Conservation (phyloP, 805 yeast genomes). For the Nakazawaea peltata region DNA sequence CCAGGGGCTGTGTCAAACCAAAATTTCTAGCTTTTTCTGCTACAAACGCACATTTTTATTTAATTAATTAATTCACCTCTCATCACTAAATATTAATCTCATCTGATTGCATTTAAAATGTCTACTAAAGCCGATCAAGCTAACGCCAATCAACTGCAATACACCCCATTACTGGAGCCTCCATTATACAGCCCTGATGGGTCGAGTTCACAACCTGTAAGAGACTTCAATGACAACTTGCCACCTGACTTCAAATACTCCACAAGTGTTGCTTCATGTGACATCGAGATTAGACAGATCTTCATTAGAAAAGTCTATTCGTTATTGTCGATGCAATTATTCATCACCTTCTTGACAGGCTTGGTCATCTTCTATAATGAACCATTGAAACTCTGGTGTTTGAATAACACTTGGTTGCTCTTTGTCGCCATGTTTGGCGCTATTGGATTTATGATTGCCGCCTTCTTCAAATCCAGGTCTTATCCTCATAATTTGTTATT, state of each 20-base stretch:
- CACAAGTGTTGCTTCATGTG: slow-evolving; percentile 71
- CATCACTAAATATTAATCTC: too few relatives aligned
- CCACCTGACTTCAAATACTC: slow-evolving; percentile 82
- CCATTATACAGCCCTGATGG: slow-evolving; percentile 9
- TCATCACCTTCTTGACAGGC: slow-evolving; percentile 54
- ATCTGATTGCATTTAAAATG: too few relatives aligned
- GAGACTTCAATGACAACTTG: slow-evolving; percentile 18
- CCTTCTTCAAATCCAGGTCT: slow-evolving; percentile 52
- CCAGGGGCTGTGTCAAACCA: too few relatives aligned
- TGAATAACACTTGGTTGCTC: slow-evolving; percentile 50
- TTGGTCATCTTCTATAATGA: slow-evolving; percentile 37
- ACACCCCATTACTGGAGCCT: slow-evolving; percentile 7
- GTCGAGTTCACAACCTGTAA: slow-evolving; percentile 3
- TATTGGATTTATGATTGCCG: slow-evolving; percentile 56
- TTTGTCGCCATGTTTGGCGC: slow-evolving; percentile 50
- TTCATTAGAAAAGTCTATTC: slow-evolving; percentile 77
- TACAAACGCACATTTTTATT: too few relatives aligned
- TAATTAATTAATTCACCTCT: too few relatives aligned
- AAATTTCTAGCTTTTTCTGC: too few relatives aligned
- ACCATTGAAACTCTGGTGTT: slow-evolving; percentile 43
- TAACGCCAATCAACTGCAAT: slow-evolving; percentile 1
- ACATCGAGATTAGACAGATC: slow-evolving; percentile 63
- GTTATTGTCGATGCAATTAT: slow-evolving; percentile 55
- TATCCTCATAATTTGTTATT: slow-evolving; percentile 62
- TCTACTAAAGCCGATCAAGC: neutral